phyloP scores from a whole-genome alignment of 129 eudicot genomes.

The Flaveria ramosissima region DNA sequence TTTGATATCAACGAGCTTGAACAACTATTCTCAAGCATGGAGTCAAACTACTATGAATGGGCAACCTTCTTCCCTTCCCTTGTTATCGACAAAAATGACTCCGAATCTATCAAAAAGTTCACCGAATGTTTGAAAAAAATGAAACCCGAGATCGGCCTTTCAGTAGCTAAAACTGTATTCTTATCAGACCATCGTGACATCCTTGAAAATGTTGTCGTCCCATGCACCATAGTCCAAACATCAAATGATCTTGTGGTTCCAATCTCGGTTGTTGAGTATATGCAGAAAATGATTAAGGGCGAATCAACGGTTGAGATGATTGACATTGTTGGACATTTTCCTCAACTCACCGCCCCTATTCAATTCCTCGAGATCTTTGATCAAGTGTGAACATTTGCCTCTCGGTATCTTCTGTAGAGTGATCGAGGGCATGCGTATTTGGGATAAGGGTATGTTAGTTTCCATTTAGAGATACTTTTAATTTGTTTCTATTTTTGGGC shows the following conservation, averaged over 20 bases:
- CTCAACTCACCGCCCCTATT: conserved; percentile 67
- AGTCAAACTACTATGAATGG: conserved; percentile 64
- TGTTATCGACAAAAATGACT: conserved; percentile 57
- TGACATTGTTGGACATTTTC: conserved; percentile 85
- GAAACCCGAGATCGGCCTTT: conserved; percentile 58
- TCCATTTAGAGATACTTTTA: neutral
- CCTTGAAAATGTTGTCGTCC: conserved; percentile 62
- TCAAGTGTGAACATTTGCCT: conserved; percentile 41
- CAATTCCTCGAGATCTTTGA: conserved; percentile 63
- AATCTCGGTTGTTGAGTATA: conserved; percentile 52
- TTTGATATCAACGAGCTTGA: conserved; percentile 58
- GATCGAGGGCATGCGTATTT: conserved; percentile 10
- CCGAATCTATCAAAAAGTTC: conserved; percentile 36
- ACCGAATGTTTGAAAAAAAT: conserved; percentile 48
- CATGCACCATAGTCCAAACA: conserved; percentile 74
- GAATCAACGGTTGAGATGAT: conserved; percentile 57
- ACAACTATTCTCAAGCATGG: conserved; percentile 64
- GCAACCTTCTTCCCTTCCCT: conserved; percentile 59
- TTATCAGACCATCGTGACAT: conserved; percentile 56
- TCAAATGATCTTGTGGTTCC: conserved; percentile 70
- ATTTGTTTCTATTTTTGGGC: conserved; percentile 19
- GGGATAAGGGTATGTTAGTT: conserved; percentile 23
- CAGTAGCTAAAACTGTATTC: conserved; percentile 68
- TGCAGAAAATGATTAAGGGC: conserved; percentile 58
- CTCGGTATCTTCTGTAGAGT: conserved; percentile 45